phyloP scores from a whole-genome alignment of 2,329 filamentous ascomycete species.

The Phyllosticta paracitricarpa region DNA sequence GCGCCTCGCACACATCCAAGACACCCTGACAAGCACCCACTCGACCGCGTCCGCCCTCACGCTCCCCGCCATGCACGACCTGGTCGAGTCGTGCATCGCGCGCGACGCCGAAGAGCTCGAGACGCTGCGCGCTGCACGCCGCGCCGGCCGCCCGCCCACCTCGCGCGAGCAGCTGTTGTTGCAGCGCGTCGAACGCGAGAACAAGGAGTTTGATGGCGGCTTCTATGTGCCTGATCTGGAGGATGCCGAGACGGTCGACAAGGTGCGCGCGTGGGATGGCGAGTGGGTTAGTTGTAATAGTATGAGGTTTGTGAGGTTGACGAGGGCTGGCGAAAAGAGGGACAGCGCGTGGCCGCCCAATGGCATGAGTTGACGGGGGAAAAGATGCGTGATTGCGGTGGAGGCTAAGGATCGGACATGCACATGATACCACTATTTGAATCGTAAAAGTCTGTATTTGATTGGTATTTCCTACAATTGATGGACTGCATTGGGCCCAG shows the following conservation, averaged over 20 bases:
- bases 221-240: slow-evolving; percentile 80
- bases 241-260: slow-evolving; percentile 52
- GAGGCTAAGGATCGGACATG: background rate
- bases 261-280: slow-evolving; percentile 67
- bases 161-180: slow-evolving; percentile 68
- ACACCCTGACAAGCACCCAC: slow-evolving; percentile 48
- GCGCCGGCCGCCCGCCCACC: slow-evolving; percentile 69
- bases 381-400: too few species aligned
- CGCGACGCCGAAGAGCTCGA: slow-evolving; percentile 63
- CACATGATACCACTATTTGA: background rate
- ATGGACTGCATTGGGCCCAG: background rate
- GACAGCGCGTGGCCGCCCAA: slow-evolving; percentile 70
- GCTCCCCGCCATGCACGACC: slow-evolving; percentile 45
- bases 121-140: slow-evolving; percentile 55
- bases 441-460: background rate
- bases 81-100: slow-evolving; percentile 39
- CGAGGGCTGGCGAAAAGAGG: slow-evolving; percentile 52
- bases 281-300: slow-evolving; percentile 72
- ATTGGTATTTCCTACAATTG: background rate
- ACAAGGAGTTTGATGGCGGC: slow-evolving; percentile 72
- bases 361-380: slow-evolving; percentile 11
- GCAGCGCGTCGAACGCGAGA: slow-evolving; percentile 58
- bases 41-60: slow-evolving; percentile 24
- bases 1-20: slow-evolving; percentile 62
- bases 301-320: slow-evolving; percentile 67